Evolutionary conservation across 176 grass and related monocot species (phyloP), one percentile per base, ranked within the genome.

Genomic region (Zizania latifolia): DNA sequence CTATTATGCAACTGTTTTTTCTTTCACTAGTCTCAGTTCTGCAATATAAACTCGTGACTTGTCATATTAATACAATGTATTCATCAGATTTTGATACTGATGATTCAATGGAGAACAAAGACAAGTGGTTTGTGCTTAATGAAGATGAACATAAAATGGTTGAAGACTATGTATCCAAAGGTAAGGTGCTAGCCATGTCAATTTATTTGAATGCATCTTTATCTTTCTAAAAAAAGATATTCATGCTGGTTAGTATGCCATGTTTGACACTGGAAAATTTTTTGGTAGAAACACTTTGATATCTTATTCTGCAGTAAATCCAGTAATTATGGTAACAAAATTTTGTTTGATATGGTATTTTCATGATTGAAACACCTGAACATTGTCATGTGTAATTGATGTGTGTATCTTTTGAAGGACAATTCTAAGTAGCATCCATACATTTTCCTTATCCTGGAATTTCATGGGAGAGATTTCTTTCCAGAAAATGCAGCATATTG

Each of bases 41-140:
- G 22, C 5, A 80, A 65, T 36, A 31, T 54, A 51, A 64, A 31
- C 71, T 81, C 59, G 16, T 57, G 45, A 77, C 37, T 22, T 22
- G 40, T 43, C n/a, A 43, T 81, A n/a, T 10, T 64, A 71, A 81
- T 81, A 71, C 64, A 58, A 71, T 10, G 19, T 45, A 64, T 70
- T 24, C 26, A 27, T 30, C 85, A 87, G 78, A 77, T 23, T 64
- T 82, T 87, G 58, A 69, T 21, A 19, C 44, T 46, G 36, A 58
- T 29, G 70, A 58, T 23, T 75, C 69, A 58, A 23, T 44, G 51
- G 65, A 10, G 32, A 77, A 24, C n/a, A 72, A 46, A 24, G 85
- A 87, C 65, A 77, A 77, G 37, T 87, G 85, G 85, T 82, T 82
- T 64, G 71, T 77, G 46, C 71, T 77, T 70, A 87, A 38, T 48